Evolutionary conservation across 1,139 yeast genomes (phyloP).

Genomic region (Yamadazyma membranifaciens): DNA sequence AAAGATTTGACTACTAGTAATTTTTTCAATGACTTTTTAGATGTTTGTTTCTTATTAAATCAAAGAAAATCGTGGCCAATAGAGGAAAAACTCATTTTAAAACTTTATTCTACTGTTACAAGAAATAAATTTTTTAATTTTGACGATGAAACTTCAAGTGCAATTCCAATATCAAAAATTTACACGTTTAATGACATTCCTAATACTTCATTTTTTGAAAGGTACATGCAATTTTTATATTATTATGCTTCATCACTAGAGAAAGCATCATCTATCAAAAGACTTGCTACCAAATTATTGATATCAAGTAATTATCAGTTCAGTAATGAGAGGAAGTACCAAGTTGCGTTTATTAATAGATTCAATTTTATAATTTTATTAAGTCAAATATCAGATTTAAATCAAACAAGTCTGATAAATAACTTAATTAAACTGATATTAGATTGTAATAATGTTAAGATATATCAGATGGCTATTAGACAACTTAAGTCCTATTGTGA

Average conservation of each 20-base stretch:
- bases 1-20: slow-evolving; percentile 7
- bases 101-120: slow-evolving; percentile 31
- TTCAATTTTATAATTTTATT: slow-evolving; percentile 36
- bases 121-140: slow-evolving; percentile 38
- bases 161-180: slow-evolving; percentile 26
- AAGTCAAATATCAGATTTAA: slow-evolving; percentile 34
- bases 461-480: slow-evolving; percentile 25
- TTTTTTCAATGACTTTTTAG: slow-evolving; percentile 28
- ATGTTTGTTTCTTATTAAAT: slow-evolving; percentile 27
- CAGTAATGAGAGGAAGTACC: slow-evolving; percentile 23
- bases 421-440: slow-evolving; percentile 26
- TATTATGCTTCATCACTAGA: slow-evolving; percentile 32
- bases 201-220: slow-evolving; percentile 33
- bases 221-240: slow-evolving; percentile 37
- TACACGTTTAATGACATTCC: slow-evolving; percentile 34
- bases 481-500: slow-evolving; percentile 24
- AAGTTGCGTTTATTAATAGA: slow-evolving; percentile 36
- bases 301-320: slow-evolving; percentile 38
- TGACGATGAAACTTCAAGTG: slow-evolving; percentile 29
- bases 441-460: slow-evolving; percentile 24
- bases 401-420: slow-evolving; percentile 29
- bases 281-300: slow-evolving; percentile 36
- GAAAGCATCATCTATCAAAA: slow-evolving; percentile 26
- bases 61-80: slow-evolving; percentile 34
- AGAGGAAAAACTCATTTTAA: slow-evolving; percentile 33